Evolutionary conservation across 106 monocot species (phyloP).

Genomic region (Dendrobium nobile): DNA sequence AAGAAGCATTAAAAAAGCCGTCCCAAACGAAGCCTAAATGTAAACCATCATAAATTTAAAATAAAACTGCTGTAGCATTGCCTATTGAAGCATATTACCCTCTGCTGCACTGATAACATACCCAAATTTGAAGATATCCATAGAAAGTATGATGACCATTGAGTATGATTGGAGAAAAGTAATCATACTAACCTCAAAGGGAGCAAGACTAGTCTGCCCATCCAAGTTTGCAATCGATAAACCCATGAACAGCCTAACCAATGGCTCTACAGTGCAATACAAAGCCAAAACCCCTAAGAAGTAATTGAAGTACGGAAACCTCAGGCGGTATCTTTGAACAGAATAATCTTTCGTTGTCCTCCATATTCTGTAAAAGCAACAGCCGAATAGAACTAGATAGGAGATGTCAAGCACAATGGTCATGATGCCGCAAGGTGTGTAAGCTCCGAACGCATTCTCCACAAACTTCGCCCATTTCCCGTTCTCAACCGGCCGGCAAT

Average conservation of each 20-base stretch:
- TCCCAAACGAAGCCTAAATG: neutral
- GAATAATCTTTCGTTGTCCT: slow-evolving; percentile 35
- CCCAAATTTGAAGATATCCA: neutral
- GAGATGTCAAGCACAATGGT: slow-evolving; percentile 72
- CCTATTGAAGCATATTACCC: neutral
- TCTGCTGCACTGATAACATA: too few relatives aligned
- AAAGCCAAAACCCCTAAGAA: slow-evolving; percentile 47
- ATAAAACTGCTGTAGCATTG: neutral
- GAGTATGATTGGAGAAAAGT: neutral
- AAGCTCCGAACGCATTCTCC: slow-evolving; percentile 76
- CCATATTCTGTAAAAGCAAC: slow-evolving; percentile 80
- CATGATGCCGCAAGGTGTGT: slow-evolving; percentile 82
- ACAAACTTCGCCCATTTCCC: slow-evolving; percentile 53
- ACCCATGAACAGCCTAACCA: slow-evolving; percentile 52
- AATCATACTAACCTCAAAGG: slow-evolving; percentile 67
- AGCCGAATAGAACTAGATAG: slow-evolving; percentile 48
- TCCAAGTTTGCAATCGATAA: slow-evolving; percentile 59
- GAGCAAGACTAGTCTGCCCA: slow-evolving; percentile 55
- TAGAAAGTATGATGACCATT: neutral
- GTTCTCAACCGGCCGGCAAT: slow-evolving; percentile 67
- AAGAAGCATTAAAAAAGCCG: too few relatives aligned
- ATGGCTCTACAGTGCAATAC: slow-evolving; percentile 42
- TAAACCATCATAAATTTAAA: neutral
- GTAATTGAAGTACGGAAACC: slow-evolving; percentile 53
- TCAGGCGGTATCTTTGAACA: slow-evolving; percentile 41